phyloP scores from a whole-genome alignment of 805 yeast genomes.

The Starmera amethionina region DNA sequence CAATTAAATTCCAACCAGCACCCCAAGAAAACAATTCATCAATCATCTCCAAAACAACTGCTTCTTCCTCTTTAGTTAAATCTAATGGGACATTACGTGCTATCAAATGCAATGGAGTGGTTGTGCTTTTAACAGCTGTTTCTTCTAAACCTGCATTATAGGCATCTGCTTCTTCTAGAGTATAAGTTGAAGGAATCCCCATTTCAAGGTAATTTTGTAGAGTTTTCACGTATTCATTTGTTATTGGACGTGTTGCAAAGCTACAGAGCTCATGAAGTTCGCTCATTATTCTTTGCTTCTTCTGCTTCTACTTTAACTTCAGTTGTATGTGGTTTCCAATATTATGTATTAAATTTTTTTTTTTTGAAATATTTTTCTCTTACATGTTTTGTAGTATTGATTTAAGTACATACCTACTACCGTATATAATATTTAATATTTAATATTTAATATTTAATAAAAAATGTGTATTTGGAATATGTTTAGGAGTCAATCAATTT shows the following conservation, averaged over 20 bases:
- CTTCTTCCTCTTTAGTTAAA: slow-evolving; percentile 29
- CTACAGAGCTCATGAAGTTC: slow-evolving; percentile 59
- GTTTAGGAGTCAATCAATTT: slow-evolving; percentile 1
- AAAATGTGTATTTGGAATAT: background rate
- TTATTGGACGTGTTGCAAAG: slow-evolving; percentile 42
- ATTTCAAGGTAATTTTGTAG: slow-evolving; percentile 38
- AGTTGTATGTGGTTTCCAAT: too few species aligned
- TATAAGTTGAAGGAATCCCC: slow-evolving; percentile 79
- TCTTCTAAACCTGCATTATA: slow-evolving; percentile 34
- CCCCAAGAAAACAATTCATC: slow-evolving; percentile 69
- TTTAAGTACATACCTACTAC: background rate
- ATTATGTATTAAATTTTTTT: too few species aligned
- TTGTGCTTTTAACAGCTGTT: slow-evolving; percentile 35
- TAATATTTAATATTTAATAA: background rate
- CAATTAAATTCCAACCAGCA: slow-evolving; percentile 84
- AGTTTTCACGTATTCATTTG: slow-evolving; percentile 29
- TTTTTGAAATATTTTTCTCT: background rate
- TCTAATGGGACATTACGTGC: slow-evolving; percentile 41
- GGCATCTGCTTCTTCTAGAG: slow-evolving; percentile 65
- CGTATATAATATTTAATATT: too few species aligned
- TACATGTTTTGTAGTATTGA: too few species aligned
- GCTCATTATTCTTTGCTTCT: too few species aligned
- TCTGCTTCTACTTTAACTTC: too few species aligned
- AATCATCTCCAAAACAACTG: slow-evolving; percentile 44
- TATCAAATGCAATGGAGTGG: slow-evolving; percentile 73